Conservation (phyloP, 1,139 yeast species). For the Hemisphaericaspora xylanilytica region DNA sequence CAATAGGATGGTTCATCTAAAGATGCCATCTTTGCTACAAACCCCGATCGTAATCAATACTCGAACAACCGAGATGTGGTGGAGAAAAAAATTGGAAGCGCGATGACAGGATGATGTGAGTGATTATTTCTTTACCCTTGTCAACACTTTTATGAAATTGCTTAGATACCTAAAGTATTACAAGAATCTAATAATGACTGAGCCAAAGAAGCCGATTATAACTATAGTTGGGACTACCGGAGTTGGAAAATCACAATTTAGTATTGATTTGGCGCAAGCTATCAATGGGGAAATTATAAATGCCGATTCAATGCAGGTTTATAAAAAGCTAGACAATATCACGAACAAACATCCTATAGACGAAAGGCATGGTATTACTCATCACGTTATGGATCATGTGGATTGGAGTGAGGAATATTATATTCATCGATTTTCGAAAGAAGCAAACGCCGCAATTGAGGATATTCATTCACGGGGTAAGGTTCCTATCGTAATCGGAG, state of each 20-base stretch:
- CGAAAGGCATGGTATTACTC: slow-evolving; percentile 72
- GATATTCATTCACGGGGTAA: slow-evolving; percentile 72
- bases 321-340: slow-evolving; percentile 65
- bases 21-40: no score
- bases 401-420: slow-evolving; percentile 79
- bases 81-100: no score
- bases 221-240: slow-evolving; percentile 96
- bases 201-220: slow-evolving; percentile 44
- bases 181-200: slow-evolving; percentile 24
- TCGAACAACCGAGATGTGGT: no score
- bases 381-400: slow-evolving; percentile 85
- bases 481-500: slow-evolving; percentile 88
- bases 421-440: slow-evolving; percentile 76
- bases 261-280: slow-evolving; percentile 74
- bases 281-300: slow-evolving; percentile 88
- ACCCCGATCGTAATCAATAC: no score
- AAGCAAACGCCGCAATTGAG: slow-evolving; percentile 58
- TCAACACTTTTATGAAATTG: background rate
- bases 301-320: slow-evolving; percentile 97
- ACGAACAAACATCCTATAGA: slow-evolving; percentile 88
- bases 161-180: slow-evolving; percentile 19
- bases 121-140: no score
- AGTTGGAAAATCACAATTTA: slow-evolving; percentile 90
- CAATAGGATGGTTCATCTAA: no score
- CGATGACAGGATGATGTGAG: background rate